Evolutionary conservation across 768 basidiomycete species (phyloP).

Genomic region (Russula dissimulans): DNA sequence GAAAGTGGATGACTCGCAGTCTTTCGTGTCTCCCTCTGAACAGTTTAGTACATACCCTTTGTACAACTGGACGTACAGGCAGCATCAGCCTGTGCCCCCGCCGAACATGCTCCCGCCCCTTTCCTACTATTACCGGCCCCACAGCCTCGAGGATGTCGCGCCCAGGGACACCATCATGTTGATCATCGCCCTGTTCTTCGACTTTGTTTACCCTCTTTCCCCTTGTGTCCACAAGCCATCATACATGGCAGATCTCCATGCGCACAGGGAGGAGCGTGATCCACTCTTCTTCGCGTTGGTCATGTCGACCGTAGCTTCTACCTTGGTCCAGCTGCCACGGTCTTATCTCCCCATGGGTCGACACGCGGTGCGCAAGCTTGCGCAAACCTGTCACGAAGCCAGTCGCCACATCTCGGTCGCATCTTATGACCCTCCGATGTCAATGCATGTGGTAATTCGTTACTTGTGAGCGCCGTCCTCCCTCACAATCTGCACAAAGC

Average conservation of each 20-base stretch:
- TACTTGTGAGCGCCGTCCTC: slow-evolving; percentile 58
- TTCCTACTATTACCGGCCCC: slow-evolving; percentile 63
- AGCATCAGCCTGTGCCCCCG: slow-evolving; percentile 42
- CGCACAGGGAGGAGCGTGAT: slow-evolving; percentile 73
- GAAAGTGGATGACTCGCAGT: slow-evolving; percentile 37
- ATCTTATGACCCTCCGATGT: slow-evolving; percentile 76
- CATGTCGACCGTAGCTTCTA: slow-evolving; percentile 81
- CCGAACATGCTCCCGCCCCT: slow-evolving; percentile 47
- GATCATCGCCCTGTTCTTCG: slow-evolving; percentile 84
- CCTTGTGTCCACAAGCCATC: slow-evolving; percentile 88
- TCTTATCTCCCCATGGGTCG: slow-evolving; percentile 85
- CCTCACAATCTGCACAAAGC: slow-evolving; percentile 3
- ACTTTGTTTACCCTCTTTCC: slow-evolving; percentile 86
- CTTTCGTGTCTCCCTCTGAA: slow-evolving; percentile 36
- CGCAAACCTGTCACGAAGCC: slow-evolving; percentile 74
- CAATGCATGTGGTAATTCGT: slow-evolving; percentile 77
- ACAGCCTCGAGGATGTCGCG: slow-evolving; percentile 72
- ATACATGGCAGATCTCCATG: slow-evolving; percentile 83
- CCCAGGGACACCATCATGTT: slow-evolving; percentile 72
- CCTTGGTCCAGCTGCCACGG: slow-evolving; percentile 80
- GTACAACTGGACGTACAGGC: slow-evolving; percentile 65
- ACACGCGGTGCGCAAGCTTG: slow-evolving; percentile 73
- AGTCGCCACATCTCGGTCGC: slow-evolving; percentile 73
- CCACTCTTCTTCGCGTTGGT: slow-evolving; percentile 87
- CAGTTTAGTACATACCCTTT: slow-evolving; percentile 55